Base-by-base conservation (phyloP, 345 rosid species). In the Clausena lansium region DNA sequence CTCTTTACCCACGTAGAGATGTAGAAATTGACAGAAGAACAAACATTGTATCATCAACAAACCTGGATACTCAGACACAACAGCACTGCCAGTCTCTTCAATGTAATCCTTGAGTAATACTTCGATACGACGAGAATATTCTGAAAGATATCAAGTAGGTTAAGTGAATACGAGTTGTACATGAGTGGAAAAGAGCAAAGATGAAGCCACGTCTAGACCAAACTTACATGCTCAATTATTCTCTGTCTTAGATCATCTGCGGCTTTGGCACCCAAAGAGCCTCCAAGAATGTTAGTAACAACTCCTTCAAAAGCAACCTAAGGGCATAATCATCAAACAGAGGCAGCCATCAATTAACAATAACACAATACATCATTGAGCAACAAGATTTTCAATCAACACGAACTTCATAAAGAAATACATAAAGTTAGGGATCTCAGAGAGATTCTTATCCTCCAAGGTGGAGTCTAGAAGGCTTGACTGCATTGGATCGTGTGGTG, bases 101-200 rank as follows among this genome's bases (percentile, higher is more conserved):
- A 80, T 55, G 93, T 89, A 79, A 97, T 93, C 84, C 97, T 91
- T 0, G 97, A 84, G 88, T 97, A 97, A 68, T 94, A 97, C 89
- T 90, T 97, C 1, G 99, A 94, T 76, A 97, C 98, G 64, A 97
- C 98, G 39, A 97, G 92, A 70, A 97, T 97, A 85, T 97, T 94
- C 99, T 97, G 98, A 77, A 86, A 84, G 83, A 58, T 28, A 79
- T 27, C 14, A 75, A 74, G 15, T 24, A 52, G 13, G 24, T 76
- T n/a, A 35, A 76, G 33, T n/a, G n/a, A n/a, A n/a, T n/a, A 77
- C 24, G n/a, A 55, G n/a, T 28, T 59, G 59, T 50, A 5, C 15
- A 60, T 1, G 6, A 60, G 76, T 22, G 36, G 45, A 82, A 73
- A 77, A 9, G 14, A 47, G 50, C 15, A 28, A 73, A 63, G 63